phyloP scores from a whole-genome alignment of 2,329 filamentous ascomycete species.

The Ophiostoma quercus region DNA sequence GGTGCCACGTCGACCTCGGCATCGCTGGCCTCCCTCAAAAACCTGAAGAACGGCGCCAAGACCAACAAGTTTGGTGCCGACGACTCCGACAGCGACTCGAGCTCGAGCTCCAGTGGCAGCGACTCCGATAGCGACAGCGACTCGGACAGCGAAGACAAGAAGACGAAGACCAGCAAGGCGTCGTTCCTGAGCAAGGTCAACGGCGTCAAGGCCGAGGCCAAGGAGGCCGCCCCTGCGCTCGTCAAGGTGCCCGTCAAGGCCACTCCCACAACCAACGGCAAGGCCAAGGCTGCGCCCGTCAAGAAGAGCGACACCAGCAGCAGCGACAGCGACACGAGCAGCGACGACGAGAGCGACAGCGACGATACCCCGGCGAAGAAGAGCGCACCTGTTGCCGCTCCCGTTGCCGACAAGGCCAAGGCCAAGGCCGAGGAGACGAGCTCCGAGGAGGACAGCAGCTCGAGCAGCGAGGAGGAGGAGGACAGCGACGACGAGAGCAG shows the following conservation, averaged over 20 bases:
- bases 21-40: slow-evolving; percentile 20
- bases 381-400: slow-evolving; percentile 20
- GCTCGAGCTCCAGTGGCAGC: slow-evolving; percentile 18
- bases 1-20: background rate
- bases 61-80: slow-evolving; percentile 21
- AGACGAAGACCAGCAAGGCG: slow-evolving; percentile 11
- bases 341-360: background rate
- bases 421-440: background rate
- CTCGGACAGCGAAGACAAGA: slow-evolving; percentile 13
- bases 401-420: background rate
- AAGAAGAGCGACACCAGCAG: slow-evolving; percentile 14
- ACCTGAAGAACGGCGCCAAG: slow-evolving; percentile 18
- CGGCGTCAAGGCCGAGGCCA: background rate
- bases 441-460: slow-evolving; percentile 14
- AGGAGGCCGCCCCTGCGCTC: background rate
- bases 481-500: slow-evolving; percentile 26
- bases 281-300: background rate
- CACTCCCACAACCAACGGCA: slow-evolving; percentile 15
- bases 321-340: slow-evolving; percentile 13
- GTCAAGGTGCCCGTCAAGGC: background rate
- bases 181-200: slow-evolving; percentile 26
- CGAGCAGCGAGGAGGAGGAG: slow-evolving; percentile 18
- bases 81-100: slow-evolving; percentile 32
- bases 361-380: slow-evolving; percentile 23
- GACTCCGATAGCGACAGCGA: slow-evolving; percentile 30